Evolutionary conservation across 768 basidiomycete species (phyloP), one percentile per base, ranked within the genome.

Genomic region (Collybiopsis confluens): DNA sequence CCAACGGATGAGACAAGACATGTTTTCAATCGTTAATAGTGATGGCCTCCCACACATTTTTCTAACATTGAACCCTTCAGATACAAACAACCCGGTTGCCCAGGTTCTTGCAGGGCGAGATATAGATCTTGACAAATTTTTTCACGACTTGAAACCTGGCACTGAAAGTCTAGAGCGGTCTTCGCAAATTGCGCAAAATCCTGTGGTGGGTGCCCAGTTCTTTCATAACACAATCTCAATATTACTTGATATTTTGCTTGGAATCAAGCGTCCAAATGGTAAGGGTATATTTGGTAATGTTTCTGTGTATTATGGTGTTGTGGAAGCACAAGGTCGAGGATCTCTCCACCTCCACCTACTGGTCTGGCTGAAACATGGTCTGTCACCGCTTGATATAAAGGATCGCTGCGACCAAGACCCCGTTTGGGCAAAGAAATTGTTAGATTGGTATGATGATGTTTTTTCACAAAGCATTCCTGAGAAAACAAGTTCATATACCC

Each of bases 61-160:
- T 33, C n/a, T 46, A 1, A 63, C 62, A 2, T 28, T 63, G 3
- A 63, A 63, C 42, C 58, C 54, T 4, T 36, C 58, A n/a, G 60
- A 63, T 21, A 43, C 55, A 18, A 36, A 58, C 24, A 61, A 63
- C 55, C 60, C 60, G 6, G 55, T 63, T 1, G 60, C 55, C 2
- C 56, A 61, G 26, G 54, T 63, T 2, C 36, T 61, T 21, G 56
- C 58, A 38, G 62, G 62, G 18, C 36, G 55, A 0, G 59, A 59
- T 18, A 37, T 63, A 37, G 53, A 63, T 45, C 33, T 63, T 6
- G 56, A 63, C 28, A 54, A 50, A n/a, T 46, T 61, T 20, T 59
- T 61, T 24, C 23, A 56, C 27, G 54, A 51, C 5, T 13, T 35
- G 26, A 33, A 27, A 4, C 15, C 46, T 27, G 23, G 33, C 7